Evolutionary conservation across 1,139 yeast genomes (phyloP), one percentile per base, ranked within the genome.

Genomic region (Suhomyces guaymorum): DNA sequence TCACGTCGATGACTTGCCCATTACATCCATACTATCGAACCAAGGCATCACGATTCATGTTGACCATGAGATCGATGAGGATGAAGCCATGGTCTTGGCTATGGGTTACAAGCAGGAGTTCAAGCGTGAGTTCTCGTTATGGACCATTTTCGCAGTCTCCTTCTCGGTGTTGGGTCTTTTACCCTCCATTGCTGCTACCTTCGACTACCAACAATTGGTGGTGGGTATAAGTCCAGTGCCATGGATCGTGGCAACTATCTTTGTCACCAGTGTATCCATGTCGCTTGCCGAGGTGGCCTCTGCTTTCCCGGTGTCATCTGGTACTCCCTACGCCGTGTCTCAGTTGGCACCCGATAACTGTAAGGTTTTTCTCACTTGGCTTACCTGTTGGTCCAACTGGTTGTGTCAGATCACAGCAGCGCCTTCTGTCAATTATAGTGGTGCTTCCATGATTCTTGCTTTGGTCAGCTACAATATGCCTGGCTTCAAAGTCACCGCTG

Each of bases 21-120:
- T 70, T 22, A 58, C 58, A 24, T 68, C 73, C n/a, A 58, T 70
- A 8, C 55, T 70, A 34, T 70, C 75, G 14, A 59, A 67, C 42
- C 53, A 49, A 36, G 68, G 63, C 30, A 50, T 66, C 13, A 61
- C 66, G 14, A 64, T 70, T 31, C 66, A 66, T 42, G 65, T 69
- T 10, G 74, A 68, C 45, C 82, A 76, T 48, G 71, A 52, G 11
- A 60, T 76, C 9, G 72, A 65, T 40, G 35, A 48, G 7, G 83
- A 78, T 52, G 82, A 78, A 51, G 81, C 80, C 11, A 61, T 70
- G 56, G 75, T 78, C 32, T 55, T 77, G 48, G 82, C 83, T 12
- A 66, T 82, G 49, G 92, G 92, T 27, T 83, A 83, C 54, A 80
- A 80, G 52, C 86, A 78, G 47, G 90, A 83, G 52, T 78, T 83